These are phyloP conservation scores for Rosa lucieae DNA, from an alignment of 306 rosid species.

Conservation along the genomic window DNA sequence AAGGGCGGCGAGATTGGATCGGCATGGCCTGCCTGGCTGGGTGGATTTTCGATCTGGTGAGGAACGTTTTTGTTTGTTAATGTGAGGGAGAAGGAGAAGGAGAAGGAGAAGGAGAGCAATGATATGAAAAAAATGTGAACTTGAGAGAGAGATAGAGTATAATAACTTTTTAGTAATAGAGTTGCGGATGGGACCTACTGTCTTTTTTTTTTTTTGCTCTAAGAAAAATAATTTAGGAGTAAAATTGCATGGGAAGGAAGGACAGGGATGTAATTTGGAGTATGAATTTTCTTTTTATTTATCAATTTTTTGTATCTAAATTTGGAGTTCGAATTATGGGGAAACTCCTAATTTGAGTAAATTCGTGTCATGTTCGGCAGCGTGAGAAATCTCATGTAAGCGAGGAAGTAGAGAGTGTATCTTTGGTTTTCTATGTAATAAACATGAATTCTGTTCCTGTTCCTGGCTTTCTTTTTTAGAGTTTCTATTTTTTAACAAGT, in stretches of 20 bases:
- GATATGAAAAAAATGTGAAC: conserved; percentile 17
- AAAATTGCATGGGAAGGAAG: background rate
- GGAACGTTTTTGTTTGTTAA: background rate
- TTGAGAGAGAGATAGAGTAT: background rate
- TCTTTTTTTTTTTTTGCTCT: too few relatives aligned
- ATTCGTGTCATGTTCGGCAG: too few relatives aligned
- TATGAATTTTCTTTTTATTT: background rate
- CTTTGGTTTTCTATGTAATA: too few relatives aligned
- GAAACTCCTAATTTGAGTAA: too few relatives aligned
- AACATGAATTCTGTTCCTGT: too few relatives aligned
- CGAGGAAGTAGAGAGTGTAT: too few relatives aligned
- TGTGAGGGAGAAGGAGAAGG: background rate
- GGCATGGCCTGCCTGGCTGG: conserved; percentile 31
- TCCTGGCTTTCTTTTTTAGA: too few relatives aligned
- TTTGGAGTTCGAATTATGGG: too few relatives aligned
- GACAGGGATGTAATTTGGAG: background rate
- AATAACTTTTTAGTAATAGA: background rate
- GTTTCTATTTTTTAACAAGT: too few relatives aligned
- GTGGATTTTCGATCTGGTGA: conserved; percentile 19
- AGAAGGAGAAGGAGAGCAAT: background rate
- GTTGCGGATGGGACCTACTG: background rate
- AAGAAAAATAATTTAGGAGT: background rate
- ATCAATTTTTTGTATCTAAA: too few relatives aligned
- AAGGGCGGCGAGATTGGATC: conserved; percentile 39
- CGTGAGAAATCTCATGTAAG: too few relatives aligned